phyloP scores from a whole-genome alignment of 1,284 basidiomycete genomes.

The Spongispora temasekensis region DNA sequence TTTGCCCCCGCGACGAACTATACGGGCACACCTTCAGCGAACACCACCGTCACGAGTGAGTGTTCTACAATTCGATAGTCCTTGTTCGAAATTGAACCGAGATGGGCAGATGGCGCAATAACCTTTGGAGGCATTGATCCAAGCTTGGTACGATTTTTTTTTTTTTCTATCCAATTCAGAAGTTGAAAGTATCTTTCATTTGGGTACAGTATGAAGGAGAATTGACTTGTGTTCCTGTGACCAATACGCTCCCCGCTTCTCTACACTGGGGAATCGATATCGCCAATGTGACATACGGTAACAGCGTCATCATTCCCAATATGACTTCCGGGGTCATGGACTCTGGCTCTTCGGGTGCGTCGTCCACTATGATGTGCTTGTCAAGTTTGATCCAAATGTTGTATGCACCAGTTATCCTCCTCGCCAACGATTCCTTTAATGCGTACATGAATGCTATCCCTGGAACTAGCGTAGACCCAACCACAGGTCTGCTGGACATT shows the following conservation, averaged over 20 bases:
- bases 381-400: background rate
- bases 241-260: conserved; percentile 17
- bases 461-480: conserved; percentile 13
- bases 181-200: too few relatives aligned
- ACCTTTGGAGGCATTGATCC: too few relatives aligned
- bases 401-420: conserved; percentile 14
- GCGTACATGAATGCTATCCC: conserved; percentile 23
- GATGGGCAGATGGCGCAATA: conserved; percentile 22
- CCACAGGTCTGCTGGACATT: conserved; percentile 21
- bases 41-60: too few relatives aligned
- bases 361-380: background rate
- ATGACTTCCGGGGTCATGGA: conserved; percentile 20
- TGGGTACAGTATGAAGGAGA: conserved; percentile 18
- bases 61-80: background rate
- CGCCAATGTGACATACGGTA: conserved; percentile 15
- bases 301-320: conserved; percentile 8
- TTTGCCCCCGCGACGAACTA: conserved; percentile 21
- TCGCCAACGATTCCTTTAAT: conserved; percentile 21
- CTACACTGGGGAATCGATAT: conserved; percentile 29
- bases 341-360: conserved; percentile 20
- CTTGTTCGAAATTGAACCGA: background rate
- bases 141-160: too few relatives aligned
- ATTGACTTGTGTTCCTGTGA: conserved; percentile 23
- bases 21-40: conserved; percentile 22
- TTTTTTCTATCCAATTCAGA: too few relatives aligned